Evolutionary conservation across 805 yeast species (phyloP), one percentile per base, ranked within the genome.

Genomic region (Suhomyces prunicola): DNA sequence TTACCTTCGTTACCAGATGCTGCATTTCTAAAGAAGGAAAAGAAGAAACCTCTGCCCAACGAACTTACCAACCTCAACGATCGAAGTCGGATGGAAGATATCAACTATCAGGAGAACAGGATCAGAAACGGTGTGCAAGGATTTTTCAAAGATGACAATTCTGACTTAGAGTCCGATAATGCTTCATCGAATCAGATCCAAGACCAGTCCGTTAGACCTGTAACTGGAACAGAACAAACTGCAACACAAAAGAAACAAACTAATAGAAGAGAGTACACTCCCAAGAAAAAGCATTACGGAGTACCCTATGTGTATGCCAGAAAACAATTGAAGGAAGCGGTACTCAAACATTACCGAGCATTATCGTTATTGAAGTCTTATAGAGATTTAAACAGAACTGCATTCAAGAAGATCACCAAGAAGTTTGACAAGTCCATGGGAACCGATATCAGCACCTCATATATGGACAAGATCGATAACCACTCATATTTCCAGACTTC

Each of bases 371-470:
- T 88, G 48, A 82, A 82, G 57, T 86, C 89, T 0, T 94, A 85
- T 67, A 78, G 89, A 58, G 75, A 85, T 47, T 69, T 92, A 60
- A 94, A 94, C 69, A 78, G 91, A 29, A 91, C 96, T 0, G 99
- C 96, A 0, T 84, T 92, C 62, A 80, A 97, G 50, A 94, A 94
- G 63, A 85, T 94, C 62, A 77, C 90, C 54, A 94, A 94, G 65
- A 94, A 94, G 67, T 92, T 83, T 65, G 99, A 94, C 69, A 94
- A 94, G 63, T 77, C 86, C 4, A 77, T 85, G 2, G 65, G 73
- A 10, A 72, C 81, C 8, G 59, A 72, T 29, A 58, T 78, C 4
- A 73, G 82, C 10, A 66, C 71, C 0, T 56, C 65, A 2, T 90
- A 83, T 63, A 77, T 86, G 83, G 76, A 74, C 19, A 81, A 80